Conservation (phyloP, 129 eudicot species). For the Centaurea solstitialis region DNA sequence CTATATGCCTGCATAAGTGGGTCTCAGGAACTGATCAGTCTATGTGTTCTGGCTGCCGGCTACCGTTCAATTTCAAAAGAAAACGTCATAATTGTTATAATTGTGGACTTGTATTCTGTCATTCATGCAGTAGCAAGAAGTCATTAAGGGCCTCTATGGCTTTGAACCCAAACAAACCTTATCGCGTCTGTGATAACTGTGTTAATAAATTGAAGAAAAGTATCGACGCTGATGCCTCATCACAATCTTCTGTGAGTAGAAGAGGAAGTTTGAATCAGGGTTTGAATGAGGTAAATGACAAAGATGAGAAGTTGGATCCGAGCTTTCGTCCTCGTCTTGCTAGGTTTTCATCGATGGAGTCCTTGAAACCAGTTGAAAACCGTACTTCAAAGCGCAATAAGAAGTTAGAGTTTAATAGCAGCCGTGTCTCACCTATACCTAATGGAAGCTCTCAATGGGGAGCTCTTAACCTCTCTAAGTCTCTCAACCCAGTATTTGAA, state of each 20-base stretch:
- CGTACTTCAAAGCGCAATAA: constrained; percentile 79
- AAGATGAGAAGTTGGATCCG: constrained; percentile 67
- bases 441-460: constrained; percentile 93
- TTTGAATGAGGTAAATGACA: constrained; percentile 46
- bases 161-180: constrained; percentile 90
- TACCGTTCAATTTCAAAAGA: constrained; percentile 92
- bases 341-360: constrained; percentile 78
- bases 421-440: constrained; percentile 94
- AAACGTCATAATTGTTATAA: constrained; percentile 96
- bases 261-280: constrained; percentile 62
- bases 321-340: constrained; percentile 79
- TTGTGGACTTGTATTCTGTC: constrained; percentile 95
- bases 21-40: constrained; percentile 95
- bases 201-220: constrained; percentile 68
- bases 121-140: constrained; percentile 97
- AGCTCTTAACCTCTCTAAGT: constrained; percentile 65
- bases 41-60: constrained; percentile 95
- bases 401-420: constrained; percentile 76
- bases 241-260: constrained; percentile 67
- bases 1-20: constrained; percentile 97
- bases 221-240: constrained; percentile 51
- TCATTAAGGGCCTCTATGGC: constrained; percentile 97
- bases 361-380: constrained; percentile 61
- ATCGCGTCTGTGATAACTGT: constrained; percentile 96
- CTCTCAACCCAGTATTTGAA: constrained; percentile 86